phyloP scores from a whole-genome alignment of 257 asterid genomes.

The Cynanchum wilfordii region DNA sequence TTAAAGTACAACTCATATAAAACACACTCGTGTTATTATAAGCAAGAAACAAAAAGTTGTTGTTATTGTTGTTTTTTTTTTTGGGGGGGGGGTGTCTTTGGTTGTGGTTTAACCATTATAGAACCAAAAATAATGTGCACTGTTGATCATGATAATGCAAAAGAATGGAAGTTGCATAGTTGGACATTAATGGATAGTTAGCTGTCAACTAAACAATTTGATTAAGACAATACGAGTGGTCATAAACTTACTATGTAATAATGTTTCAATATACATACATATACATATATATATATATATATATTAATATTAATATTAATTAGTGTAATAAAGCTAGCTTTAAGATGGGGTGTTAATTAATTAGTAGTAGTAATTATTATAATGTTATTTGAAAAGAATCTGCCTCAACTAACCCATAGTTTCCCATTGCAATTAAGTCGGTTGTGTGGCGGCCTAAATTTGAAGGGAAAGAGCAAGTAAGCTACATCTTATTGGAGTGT shows the following conservation, averaged over 20 bases:
- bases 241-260: not conserved
- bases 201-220: constrained; percentile 8
- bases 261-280: not conserved
- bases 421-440: not conserved
- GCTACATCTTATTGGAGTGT: too few species aligned
- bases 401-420: too few species aligned
- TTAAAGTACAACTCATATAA: too few species aligned
- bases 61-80: too few species aligned
- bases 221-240: not conserved
- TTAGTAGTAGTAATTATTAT: not conserved
- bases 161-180: constrained; percentile 9
- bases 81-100: not conserved
- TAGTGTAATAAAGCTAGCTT: too few species aligned
- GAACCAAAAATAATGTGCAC: not conserved
- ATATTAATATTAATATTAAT: too few species aligned
- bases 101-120: constrained; percentile 6
- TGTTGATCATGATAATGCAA: not conserved
- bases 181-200: not conserved
- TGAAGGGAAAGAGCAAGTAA: not conserved
- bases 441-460: not conserved
- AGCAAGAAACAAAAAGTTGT: too few species aligned
- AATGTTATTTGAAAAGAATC: not conserved
- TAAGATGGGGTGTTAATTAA: too few species aligned
- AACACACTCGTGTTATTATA: too few species aligned
- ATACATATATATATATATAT: too few species aligned